Evolutionary conservation across 2,329 filamentous ascomycete genomes (phyloP), one percentile per base, ranked within the genome.

Genomic region (Colletotrichum cereale): DNA sequence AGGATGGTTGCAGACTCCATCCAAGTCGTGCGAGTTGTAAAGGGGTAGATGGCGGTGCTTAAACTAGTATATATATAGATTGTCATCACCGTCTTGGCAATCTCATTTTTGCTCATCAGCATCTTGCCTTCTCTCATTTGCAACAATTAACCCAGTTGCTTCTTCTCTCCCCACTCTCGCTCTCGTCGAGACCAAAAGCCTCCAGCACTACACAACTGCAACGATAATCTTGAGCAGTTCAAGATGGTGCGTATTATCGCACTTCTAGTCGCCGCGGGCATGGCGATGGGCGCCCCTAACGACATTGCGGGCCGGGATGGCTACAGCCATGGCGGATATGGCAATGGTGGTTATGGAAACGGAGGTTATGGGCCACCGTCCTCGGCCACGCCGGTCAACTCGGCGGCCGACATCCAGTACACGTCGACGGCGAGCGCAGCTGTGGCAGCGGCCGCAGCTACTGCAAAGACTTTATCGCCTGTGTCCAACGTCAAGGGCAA

Each of bases 401-500:
- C 67, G 48, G 50, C 42, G 10, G 34, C 63, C 11, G 66, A 68
- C 12, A 50, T 42, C 26, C 60, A 63, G 21, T 86, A 86, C 78
- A 90, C 88, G 21, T 85, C 87, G 3, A 90, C 88, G 2, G 82
- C 80, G 42, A 79, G 84, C 29, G 78, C 83, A 29, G 83, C 84
- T 61, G 88, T 91, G 14, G 83, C 84, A 7, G 85, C 85, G 26
- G 88, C 89, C 34, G 85, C 85, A 61, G 90, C 90, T 7, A 91
- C 88, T 1, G 90, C 89, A 12, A 84, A 86, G 77, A 90, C 90
- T 1, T 80, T 82, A 72, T 89, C 88, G 72, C 89, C 90, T 2
- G 89, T 86, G 42, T 90, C 86, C 78, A 79, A 89, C 76, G 89
- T 95, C 61, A 86, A 89, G 78, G 93, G 93, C 73, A 89, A 91